phyloP scores from a whole-genome alignment of 2,329 filamentous ascomycete genomes.

The Fusarium avenaceum region DNA sequence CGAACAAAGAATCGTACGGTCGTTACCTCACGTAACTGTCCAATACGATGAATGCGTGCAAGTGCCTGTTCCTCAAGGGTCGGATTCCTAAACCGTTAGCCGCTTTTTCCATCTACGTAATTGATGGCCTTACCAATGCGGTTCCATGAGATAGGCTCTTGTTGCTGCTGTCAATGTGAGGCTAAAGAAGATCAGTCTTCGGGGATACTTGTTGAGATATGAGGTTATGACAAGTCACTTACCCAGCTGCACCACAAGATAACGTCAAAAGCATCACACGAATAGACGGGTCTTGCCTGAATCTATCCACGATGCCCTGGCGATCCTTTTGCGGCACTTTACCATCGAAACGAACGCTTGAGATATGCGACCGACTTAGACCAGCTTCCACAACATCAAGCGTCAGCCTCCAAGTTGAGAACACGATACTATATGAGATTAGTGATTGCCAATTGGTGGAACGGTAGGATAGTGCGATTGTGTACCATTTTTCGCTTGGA shows the following conservation, averaged over 20 bases:
- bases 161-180: slow-evolving; percentile 63
- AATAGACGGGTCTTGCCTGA: slow-evolving; percentile 55
- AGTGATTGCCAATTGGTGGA: not conserved
- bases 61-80: slow-evolving; percentile 61
- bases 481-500: slow-evolving; percentile 53
- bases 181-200: slow-evolving; percentile 42
- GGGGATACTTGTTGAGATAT: not conserved
- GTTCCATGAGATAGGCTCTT: slow-evolving; percentile 64
- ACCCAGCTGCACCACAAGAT: slow-evolving; percentile 67
- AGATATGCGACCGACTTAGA: slow-evolving; percentile 54
- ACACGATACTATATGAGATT: slow-evolving; percentile 58
- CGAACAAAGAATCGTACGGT: slow-evolving; percentile 56
- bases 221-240: slow-evolving; percentile 33
- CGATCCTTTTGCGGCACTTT: slow-evolving; percentile 59
- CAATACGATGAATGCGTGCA: slow-evolving; percentile 55
- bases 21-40: slow-evolving; percentile 54
- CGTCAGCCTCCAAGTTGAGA: slow-evolving; percentile 64
- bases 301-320: slow-evolving; percentile 56
- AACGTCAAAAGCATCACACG: slow-evolving; percentile 63
- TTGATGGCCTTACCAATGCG: slow-evolving; percentile 56
- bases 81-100: slow-evolving; percentile 54
- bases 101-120: accelerated
- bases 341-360: slow-evolving; percentile 61
- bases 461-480: accelerated
- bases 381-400: slow-evolving; percentile 61